Evolutionary conservation across 176 grass and related monocot genomes (phyloP), one percentile per base, ranked within the genome.

Genomic region (Rhynchospora pubera): DNA sequence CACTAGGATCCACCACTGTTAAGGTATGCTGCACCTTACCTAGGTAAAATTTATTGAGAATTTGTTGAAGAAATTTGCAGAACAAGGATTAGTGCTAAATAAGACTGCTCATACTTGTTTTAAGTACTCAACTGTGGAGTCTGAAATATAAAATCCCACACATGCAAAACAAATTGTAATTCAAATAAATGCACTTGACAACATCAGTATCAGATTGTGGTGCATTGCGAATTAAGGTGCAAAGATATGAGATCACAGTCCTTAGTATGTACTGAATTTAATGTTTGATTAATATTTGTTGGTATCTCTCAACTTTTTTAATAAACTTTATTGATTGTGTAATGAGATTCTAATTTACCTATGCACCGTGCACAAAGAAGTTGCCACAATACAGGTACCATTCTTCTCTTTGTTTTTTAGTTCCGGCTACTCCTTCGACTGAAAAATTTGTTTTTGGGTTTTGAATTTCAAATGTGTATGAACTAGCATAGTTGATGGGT

Each of bases 321-420:
- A 58, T 77, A 46, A 83, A 55, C 77, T 81, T 79, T 50, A 74
- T 57, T 91, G 78, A 92, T 69, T 94, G 74, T 91, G 88, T 79
- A 89, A 94, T 87, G 87, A 97, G 87, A 78, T 94, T 87, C 70
- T 94, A 82, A 85, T 81, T 82, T 92, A 81, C 82, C 72, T 94
- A 63, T 64, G 90, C 69, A 87, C 93, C 80, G 65, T 81, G 9
- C 87, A 94, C 67, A 83, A n/a, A n/a, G n/a, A n/a, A n/a, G n/a
- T n/a, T n/a, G n/a, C n/a, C n/a, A n/a, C n/a, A n/a, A n/a, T 83
- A 84, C 86, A 87, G 91, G 94, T 97, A 86, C 83, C 64, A 77
- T 88, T 26, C 72, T 55, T 84, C 26, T 5, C 47, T 28, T 53
- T 75, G 21, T 65, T 32, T 86, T 44, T 72, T 53, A 83, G 79